Base-by-base conservation (phyloP, 2,329 filamentous ascomycete genomes). In the Pseudocercospora fijiensis region DNA sequence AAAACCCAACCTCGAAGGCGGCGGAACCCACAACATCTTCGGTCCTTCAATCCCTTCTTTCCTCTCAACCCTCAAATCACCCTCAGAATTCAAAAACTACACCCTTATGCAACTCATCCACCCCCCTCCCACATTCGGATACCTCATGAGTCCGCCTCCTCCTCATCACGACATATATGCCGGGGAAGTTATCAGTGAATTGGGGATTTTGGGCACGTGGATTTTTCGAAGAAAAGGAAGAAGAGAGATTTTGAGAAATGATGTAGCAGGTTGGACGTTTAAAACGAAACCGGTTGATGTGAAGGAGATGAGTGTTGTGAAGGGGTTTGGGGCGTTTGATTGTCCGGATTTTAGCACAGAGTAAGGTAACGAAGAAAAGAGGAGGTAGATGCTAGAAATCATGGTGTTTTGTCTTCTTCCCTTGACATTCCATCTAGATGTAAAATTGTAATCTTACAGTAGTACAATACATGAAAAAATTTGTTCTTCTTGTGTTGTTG, bases 271-370 rank as follows among this genome's bases (percentile, higher is more conserved):
- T 0, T 82, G 79, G 78, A 78, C 76, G 4, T 79, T 81, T 65
- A 82, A 82, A 65, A 80, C 78, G 5, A 82, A 82, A 65, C 70
- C 75, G 59, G 65, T 66, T 0, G 67, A 73, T 22, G 67, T 80
- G 2, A 69, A 81, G 60, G 79, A 82, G 64, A 81, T 82, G 78
- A 81, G 77, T 66, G 79, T 82, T 28, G 77, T 80, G 2, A 82
- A 81, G 64, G 79, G 80, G 0, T 79, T 78, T 69, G 79, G 80
- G 2, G 80, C 78, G 59, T 82, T 82, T 71, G 80, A 81, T 66
- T 78, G 77, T 51, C 79, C 79, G 16, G 18, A 27, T 9, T 28
- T 65, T 7, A n/a, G n/a, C n/a, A 28, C 41, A 5, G 53, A 24
- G 1, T 6, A 5, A 33, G n/a, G n/a, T n/a, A n/a, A n/a, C n/a